Evolutionary conservation across 768 basidiomycete genomes (phyloP).

Genomic region (Lactarius evosmus): DNA sequence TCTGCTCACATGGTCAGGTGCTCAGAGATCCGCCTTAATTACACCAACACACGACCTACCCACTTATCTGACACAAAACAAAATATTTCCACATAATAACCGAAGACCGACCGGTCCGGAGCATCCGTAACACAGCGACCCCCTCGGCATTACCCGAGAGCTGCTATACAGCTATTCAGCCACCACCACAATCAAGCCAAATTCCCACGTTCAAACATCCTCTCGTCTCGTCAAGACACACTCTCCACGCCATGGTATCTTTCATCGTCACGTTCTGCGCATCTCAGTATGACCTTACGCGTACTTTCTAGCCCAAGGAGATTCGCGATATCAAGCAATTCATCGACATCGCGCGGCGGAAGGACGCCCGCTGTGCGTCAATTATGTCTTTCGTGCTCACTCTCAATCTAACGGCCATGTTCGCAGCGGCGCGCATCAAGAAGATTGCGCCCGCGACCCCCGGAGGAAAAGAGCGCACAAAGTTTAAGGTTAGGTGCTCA

Average conservation of each 20-base stretch:
- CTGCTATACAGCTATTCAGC: slow-evolving; percentile 24
- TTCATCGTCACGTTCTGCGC: neutral
- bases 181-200: neutral
- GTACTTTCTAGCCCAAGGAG: slow-evolving; percentile 77
- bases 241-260: slow-evolving; percentile 15
- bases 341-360: slow-evolving; percentile 94
- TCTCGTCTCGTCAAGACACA: neutral
- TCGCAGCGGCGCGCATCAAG: slow-evolving; percentile 94
- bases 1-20: slow-evolving; percentile 12
- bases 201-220: neutral
- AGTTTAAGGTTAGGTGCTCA: slow-evolving; percentile 98
- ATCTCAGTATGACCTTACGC: neutral
- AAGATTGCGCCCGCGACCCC: slow-evolving; percentile 71
- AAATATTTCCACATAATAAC: neutral
- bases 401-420: slow-evolving; percentile 10
- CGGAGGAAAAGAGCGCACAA: slow-evolving; percentile 78
- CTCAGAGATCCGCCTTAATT: neutral
- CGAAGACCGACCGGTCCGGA: too few species aligned
- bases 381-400: slow-evolving; percentile 1
- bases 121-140: too few species aligned
- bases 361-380: slow-evolving; percentile 91
- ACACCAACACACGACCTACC: too few species aligned
- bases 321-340: slow-evolving; percentile 98
- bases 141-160: slow-evolving; percentile 16
- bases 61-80: neutral